These are phyloP conservation scores for Chaetomium cochliodes DNA, from an alignment of 495 filamentous ascomycete genomes.

Conservation along the genomic window DNA sequence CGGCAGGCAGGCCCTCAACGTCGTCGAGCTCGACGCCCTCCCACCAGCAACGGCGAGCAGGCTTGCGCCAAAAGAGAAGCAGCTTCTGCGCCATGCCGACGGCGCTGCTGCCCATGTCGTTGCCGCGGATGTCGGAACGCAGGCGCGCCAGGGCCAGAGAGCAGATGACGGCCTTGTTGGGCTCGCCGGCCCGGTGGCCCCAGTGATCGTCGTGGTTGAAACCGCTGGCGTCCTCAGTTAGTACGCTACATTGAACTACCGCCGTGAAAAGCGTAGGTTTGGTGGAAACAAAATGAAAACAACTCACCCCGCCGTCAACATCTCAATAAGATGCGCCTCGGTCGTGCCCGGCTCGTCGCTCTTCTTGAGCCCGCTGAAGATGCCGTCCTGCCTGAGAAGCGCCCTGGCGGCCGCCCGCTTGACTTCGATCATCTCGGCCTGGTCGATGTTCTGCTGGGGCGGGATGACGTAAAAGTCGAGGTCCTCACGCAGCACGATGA, in stretches of 20 bases:
- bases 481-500: conserved; percentile 95
- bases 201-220: conserved; percentile 94
- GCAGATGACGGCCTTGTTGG: conserved; percentile 97
- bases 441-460: conserved; percentile 78
- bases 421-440: conserved; percentile 90
- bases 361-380: conserved; percentile 90
- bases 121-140: conserved; percentile 83
- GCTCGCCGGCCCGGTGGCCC: conserved; percentile 94
- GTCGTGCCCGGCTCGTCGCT: conserved; percentile 96
- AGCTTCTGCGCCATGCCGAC: conserved; percentile 99
- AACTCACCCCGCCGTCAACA: conserved; percentile 94
- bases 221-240: conserved; percentile 55
- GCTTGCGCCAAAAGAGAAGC: conserved; percentile 96
- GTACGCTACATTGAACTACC: not conserved
- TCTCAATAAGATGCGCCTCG: conserved; percentile 98
- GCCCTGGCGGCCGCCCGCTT: conserved; percentile 90
- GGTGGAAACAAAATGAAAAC: conserved; percentile 8
- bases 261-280: too few relatives aligned
- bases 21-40: conserved; percentile 90
- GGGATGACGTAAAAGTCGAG: conserved; percentile 98
- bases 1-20: conserved; percentile 81
- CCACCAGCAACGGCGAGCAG: conserved; percentile 97
- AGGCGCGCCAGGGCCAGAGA: conserved; percentile 89
- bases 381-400: conserved; percentile 85
- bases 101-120: conserved; percentile 71